These are phyloP conservation scores for Kluyveromyces siamensis DNA, from an alignment of 805 yeast genomes.

Conservation along the genomic window DNA sequence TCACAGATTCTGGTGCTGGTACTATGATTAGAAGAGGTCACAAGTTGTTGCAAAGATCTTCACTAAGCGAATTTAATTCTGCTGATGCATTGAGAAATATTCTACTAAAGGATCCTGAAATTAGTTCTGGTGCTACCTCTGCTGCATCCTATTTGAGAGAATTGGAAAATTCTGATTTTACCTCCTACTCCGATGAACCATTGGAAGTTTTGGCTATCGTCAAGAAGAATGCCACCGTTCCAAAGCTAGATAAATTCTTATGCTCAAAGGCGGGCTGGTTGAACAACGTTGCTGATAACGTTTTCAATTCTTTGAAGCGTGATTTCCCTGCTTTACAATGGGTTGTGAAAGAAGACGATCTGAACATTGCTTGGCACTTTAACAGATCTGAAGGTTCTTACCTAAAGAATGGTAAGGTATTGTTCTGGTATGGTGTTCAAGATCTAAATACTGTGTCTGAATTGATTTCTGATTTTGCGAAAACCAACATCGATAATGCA, in stretches of 20 bases:
- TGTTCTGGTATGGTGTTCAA: constrained; percentile 89
- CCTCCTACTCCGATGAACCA: constrained; percentile 91
- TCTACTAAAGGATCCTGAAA: constrained; percentile 66
- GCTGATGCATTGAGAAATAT: constrained; percentile 74
- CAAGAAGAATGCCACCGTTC: constrained; percentile 41
- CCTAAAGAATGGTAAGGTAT: constrained; percentile 75
- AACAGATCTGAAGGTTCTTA: constrained; percentile 90
- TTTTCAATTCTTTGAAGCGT: constrained; percentile 70
- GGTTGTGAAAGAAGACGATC: constrained; percentile 84
- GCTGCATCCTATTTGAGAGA: constrained; percentile 75
- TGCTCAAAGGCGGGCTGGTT: constrained; percentile 93
- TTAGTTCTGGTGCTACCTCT: constrained; percentile 57
- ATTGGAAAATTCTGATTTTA: constrained; percentile 54
- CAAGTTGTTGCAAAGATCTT: constrained; percentile 65
- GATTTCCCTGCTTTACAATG: constrained; percentile 73
- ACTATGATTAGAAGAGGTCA: constrained; percentile 97
- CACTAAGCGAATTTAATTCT: constrained; percentile 57
- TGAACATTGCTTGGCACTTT: constrained; percentile 87
- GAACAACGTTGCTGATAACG: constrained; percentile 92
- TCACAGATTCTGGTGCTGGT: constrained; percentile 99
- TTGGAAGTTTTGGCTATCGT: constrained; percentile 90
- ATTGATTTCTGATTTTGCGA: constrained; percentile 49
- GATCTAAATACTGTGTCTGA: constrained; percentile 53
- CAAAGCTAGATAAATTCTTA: constrained; percentile 75
- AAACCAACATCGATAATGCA: constrained; percentile 6